Evolutionary conservation across 2,329 filamentous ascomycete genomes (phyloP), one percentile per base, ranked within the genome.

Genomic region (Calycina marina): DNA sequence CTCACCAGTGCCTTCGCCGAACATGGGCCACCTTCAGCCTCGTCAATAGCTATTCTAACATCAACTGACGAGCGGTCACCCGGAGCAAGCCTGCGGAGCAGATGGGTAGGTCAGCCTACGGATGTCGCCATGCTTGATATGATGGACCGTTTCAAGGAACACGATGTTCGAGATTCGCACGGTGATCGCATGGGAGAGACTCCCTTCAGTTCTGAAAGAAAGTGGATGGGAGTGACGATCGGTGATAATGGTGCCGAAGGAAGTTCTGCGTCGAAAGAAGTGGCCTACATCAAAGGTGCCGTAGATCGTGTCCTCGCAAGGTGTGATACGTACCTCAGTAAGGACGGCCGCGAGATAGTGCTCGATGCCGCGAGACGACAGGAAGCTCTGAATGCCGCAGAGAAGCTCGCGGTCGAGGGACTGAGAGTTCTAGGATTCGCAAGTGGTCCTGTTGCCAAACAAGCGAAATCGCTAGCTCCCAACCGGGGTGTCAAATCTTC

Each of bases 221-320:
- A 98, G 57, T 98, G 88, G 88, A 98, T 98, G 92, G 92, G 92
- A 18, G 86, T 94, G 16, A 79, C 85, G 2, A 81, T 94, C 44
- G 74, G 73, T 17, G 59, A 56, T 40, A 39, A 40, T 16, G 40
- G 36, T 13, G 39, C 42, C 5, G 50, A 51, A 25, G 52, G 40
- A 11, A 50, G 34, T 17, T 48, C 40, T 50, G 56, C 36, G 27
- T 35, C 41, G 5, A 73, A 75, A 39, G 82, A 93, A 48, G 76
- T 84, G 43, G 86, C 84, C 1, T 98, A 96, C 54, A 82, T 96
- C 61, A 98, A 98, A 54, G 92, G 90, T 18, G 83, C 90, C 18
- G 66, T 96, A 25, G 90, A 98, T 56, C 79, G 77, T 53, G 70
- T 98, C 14, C 60, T 98, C 4, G 73, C 74, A 35, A 74, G 82